Evolutionary conservation across 73 alveolate species (phyloP), one percentile per base, ranked within the genome.

Genomic region (Breviolum minutum): DNA sequence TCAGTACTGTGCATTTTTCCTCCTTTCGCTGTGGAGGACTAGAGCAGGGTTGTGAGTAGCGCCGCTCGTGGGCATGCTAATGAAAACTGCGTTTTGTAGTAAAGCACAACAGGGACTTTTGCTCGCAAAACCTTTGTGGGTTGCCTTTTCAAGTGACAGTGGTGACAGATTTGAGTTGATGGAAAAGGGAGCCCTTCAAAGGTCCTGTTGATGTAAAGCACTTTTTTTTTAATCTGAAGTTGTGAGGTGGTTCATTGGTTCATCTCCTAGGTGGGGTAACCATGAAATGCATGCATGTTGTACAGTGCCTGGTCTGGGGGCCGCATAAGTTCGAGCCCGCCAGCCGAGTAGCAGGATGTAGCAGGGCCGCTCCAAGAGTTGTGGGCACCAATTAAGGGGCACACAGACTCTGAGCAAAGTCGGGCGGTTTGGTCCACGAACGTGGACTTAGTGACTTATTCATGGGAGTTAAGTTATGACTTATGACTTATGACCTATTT

Each of bases 221-320:
- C 54, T 80, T 40, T 79, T 80, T 80, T 40, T 79, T 80, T 80
- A 32, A 80, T 17, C 62, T 48, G 54, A 80, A 3, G 3, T n/a
- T n/a, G 54, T 40, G 68, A 80, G 88, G 88, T 80, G 88, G 88
- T 80, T 80, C 88, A 66, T 80, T 80, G 88, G 88, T 80, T 80
- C 88, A 66, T 80, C 88, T 80, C 88, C 88, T 63, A 80, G 69
- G 88, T 80, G 88, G 32, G 88, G 68, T 32, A 80, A 29, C 88
- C 88, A 80, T n/a, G n/a, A n/a, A n/a, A n/a, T n/a, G n/a, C n/a
- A n/a, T 80, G 88, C 88, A 80, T 29, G 88, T 16, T 80, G 88
- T 80, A 80, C 88, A 80, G 88, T 80, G 22, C 19, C 88, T 40
- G 54, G 54, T 48, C 13, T 40, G 68, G 88, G 30, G 40, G 68